Conservation (phyloP, 2,329 filamentous ascomycete species). For the Penicillium griseofulvum region DNA sequence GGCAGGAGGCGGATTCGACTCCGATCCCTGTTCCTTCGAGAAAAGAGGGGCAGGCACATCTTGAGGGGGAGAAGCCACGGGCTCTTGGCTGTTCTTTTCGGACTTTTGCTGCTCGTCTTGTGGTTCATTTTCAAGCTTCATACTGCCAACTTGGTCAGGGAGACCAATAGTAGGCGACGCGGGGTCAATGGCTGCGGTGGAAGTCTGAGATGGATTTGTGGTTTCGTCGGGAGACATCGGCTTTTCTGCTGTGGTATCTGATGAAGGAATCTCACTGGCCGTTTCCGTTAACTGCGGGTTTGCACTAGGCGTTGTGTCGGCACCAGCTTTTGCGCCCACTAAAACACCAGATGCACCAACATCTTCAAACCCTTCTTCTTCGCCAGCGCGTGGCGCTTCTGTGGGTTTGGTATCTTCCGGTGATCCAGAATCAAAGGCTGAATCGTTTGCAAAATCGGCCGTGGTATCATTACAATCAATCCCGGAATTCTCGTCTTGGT, state of each 20-base stretch:
- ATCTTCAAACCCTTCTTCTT: constrained; percentile 93
- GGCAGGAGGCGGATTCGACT: constrained; percentile 18
- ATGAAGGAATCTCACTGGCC: not conserved
- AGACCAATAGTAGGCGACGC: constrained; percentile 54
- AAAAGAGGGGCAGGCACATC: constrained; percentile 69
- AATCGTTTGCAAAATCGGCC: constrained; percentile 43
- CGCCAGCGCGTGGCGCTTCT: constrained; percentile 76
- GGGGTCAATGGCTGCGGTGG: constrained; percentile 30
- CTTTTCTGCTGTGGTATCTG: not conserved
- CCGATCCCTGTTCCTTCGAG: constrained; percentile 36
- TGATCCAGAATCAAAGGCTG: constrained; percentile 46
- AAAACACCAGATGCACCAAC: constrained; percentile 69
- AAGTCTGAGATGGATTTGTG: constrained; percentile 20
- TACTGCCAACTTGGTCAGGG: constrained; percentile 53
- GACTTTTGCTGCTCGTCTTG: constrained; percentile 7
- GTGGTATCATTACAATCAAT: constrained; percentile 57
- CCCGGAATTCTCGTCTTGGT: constrained; percentile 49
- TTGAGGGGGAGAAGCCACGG: constrained; percentile 58
- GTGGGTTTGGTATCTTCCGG: constrained; percentile 67
- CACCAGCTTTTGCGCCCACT: constrained; percentile 65
- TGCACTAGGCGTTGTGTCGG: constrained; percentile 49
- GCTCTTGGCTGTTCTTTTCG: constrained; percentile 9
- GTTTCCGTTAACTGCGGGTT: constrained; percentile 1
- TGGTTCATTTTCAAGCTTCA: constrained; percentile 53
- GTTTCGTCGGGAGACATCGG: not conserved